Conservation (phyloP, 2,329 filamentous ascomycete species). For the Pseudocercospora musae region DNA sequence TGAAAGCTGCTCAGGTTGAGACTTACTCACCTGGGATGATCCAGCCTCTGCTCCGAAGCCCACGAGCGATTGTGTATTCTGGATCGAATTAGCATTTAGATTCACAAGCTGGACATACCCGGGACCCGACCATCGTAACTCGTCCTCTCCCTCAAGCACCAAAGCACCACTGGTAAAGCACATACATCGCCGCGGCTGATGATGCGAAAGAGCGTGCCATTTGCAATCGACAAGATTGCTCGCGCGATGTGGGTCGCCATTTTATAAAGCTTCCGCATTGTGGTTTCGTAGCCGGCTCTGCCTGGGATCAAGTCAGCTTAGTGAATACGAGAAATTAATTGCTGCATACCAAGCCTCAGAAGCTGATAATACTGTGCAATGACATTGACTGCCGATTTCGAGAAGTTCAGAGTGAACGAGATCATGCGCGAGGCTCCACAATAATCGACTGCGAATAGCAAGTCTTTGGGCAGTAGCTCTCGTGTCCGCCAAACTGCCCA, state of each 20-base stretch:
- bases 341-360: constrained; percentile 57
- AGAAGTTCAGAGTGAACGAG: constrained; percentile 70
- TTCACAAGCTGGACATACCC: neutral
- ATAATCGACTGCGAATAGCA: constrained; percentile 70
- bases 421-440: constrained; percentile 65
- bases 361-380: constrained; percentile 72
- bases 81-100: neutral
- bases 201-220: neutral
- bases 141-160: neutral
- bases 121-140: neutral
- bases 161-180: neutral
- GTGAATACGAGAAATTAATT: neutral
- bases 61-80: neutral
- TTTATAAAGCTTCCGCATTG: neutral
- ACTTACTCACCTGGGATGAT: neutral
- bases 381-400: constrained; percentile 65
- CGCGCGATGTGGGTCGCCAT: neutral
- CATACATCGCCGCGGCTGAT: neutral
- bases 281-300: neutral
- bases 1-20: too few relatives aligned
- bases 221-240: neutral
- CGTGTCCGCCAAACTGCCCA: constrained; percentile 70
- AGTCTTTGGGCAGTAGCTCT: constrained; percentile 61
- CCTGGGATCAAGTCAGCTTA: neutral
- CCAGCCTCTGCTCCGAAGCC: neutral